phyloP scores from a whole-genome alignment of 208 protist genomes.

The Acanthamoeba rhysodes region DNA sequence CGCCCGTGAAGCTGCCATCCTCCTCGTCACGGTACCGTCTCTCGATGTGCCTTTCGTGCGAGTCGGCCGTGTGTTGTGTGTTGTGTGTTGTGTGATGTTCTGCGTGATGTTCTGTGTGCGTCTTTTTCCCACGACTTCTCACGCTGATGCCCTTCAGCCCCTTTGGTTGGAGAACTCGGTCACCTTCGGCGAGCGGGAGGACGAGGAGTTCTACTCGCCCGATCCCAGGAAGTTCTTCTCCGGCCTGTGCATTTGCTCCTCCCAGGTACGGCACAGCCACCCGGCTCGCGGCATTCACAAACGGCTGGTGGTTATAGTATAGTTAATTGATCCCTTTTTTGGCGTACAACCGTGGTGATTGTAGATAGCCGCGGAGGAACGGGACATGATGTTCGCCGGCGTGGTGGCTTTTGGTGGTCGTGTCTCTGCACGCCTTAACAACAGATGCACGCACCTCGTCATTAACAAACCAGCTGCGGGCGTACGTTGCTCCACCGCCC shows the following conservation, averaged over 20 bases:
- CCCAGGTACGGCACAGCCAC: neutral
- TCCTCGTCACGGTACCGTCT: slow-evolving; percentile 32
- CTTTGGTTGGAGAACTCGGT: slow-evolving; percentile 15
- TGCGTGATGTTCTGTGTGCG: no score
- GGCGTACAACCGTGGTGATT: neutral
- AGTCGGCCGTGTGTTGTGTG: neutral
- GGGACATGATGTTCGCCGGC: slow-evolving; percentile 24
- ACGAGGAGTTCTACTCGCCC: slow-evolving; percentile 47
- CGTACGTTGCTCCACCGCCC: neutral
- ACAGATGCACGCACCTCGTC: slow-evolving; percentile 12
- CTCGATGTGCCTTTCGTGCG: neutral
- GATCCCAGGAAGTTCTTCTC: slow-evolving; percentile 48
- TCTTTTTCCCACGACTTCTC: neutral
- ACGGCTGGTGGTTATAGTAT: neutral
- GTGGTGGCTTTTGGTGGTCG: slow-evolving; percentile 38
- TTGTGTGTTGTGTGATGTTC: no score
- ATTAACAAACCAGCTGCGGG: neutral
- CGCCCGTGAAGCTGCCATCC: neutral
- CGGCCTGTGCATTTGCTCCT: slow-evolving; percentile 38
- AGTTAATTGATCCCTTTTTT: neutral
- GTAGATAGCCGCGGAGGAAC: neutral
- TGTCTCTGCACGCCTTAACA: neutral
- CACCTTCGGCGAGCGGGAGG: neutral
- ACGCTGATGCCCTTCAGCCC: neutral
- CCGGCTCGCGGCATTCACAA: no score